Evolutionary conservation across 2,329 filamentous ascomycete genomes (phyloP), one percentile per base, ranked within the genome.

Genomic region (Drechslerella coelobrocha): DNA sequence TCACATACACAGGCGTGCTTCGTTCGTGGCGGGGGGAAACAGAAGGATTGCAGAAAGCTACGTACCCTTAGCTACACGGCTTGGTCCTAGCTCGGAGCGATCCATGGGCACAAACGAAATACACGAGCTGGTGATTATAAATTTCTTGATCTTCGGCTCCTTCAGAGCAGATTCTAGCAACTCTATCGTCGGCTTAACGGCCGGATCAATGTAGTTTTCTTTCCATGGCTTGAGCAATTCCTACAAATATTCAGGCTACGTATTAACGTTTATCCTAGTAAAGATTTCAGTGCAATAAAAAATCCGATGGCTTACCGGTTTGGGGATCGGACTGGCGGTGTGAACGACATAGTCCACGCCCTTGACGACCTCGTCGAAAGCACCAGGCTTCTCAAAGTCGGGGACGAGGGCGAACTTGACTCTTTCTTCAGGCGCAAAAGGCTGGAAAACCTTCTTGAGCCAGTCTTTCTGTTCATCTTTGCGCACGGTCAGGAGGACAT

Each of bases 361-460:
- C 60, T 76, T 74, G 62, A 79, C 76, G 7, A 76, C 85, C 75
- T 84, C 79, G 68, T 89, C 85, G 74, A 94, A 95, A 21, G 89
- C 89, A 19, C 84, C 84, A 17, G 86, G 83, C 72, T 86, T 77
- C 0, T 88, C 86, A 73, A 95, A 88, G 74, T 95, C 89, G 47
- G 86, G 83, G 7, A 95, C 89, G 69, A 92, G 83, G 14, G 59
- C 48, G 19, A 62, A 71, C n/a, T 19, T 55, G 47, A 71, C 66
- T 43, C 57, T 41, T 8, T 37, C 47, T 26, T 71, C 59, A 23
- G 61, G n/a, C n/a, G n/a, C n/a, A n/a, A n/a, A n/a, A n/a, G n/a
- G 66, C n/a, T 47, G 24, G 27, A 71, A 63, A 1, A 71, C 66
- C 31, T 71, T 29, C 31, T 51, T 59, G 19, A 71, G 66, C 66